Conservation (phyloP, 257 asterid species). For the Osmanthus fragrans region DNA sequence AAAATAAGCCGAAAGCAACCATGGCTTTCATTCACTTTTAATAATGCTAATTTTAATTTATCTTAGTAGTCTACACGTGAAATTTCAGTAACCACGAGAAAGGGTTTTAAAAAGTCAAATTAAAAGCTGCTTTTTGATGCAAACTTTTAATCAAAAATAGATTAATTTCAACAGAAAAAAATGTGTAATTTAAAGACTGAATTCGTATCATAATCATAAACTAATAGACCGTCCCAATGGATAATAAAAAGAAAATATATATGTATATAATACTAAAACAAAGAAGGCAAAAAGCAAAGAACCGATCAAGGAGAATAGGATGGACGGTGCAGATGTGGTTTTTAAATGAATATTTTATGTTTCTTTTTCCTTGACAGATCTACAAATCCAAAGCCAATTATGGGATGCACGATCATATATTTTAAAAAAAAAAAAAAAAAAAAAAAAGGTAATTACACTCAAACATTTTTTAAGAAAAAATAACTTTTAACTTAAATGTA, state of each 20-base stretch:
- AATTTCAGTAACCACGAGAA: not conserved
- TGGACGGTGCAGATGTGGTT: not conserved
- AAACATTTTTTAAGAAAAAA: not conserved
- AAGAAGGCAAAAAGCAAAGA: not conserved
- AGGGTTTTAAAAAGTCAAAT: slow-evolving; percentile 18
- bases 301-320: not conserved
- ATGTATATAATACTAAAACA: not conserved
- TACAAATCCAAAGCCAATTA: not conserved
- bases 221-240: not conserved
- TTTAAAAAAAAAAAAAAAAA: no score
- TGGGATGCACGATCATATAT: slow-evolving; percentile 3
- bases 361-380: not conserved
- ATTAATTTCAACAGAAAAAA: not conserved
- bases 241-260: not conserved
- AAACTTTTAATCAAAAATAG: not conserved
- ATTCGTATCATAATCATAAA: not conserved
- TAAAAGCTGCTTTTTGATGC: slow-evolving; percentile 14
- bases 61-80: not conserved
- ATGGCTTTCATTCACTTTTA: slow-evolving; percentile 8
- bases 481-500: not conserved
- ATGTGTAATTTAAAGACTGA: not conserved
- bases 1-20: slow-evolving; percentile 33
- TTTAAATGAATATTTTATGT: not conserved
- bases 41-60: not conserved
- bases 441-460: not conserved